phyloP scores from a whole-genome alignment of 805 yeast genomes.

The Saccharomycopsis oosterbeekiorum region DNA sequence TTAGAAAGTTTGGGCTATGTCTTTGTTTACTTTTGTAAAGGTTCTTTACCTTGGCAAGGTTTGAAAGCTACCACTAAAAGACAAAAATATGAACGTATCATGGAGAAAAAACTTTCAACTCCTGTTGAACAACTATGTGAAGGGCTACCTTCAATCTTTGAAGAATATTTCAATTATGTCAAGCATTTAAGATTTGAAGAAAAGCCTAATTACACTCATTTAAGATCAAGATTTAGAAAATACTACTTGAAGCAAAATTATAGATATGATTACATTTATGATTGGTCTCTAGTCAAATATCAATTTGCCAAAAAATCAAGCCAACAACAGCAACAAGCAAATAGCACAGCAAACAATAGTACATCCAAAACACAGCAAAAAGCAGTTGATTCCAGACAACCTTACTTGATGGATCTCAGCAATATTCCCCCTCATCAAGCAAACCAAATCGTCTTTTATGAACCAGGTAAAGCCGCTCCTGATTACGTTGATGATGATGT shows the following conservation, averaged over 20 bases:
- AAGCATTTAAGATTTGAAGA: conserved; percentile 90
- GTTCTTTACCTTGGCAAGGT: conserved; percentile 98
- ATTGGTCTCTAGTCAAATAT: conserved; percentile 88
- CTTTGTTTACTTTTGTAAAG: conserved; percentile 86
- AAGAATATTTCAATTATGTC: conserved; percentile 78
- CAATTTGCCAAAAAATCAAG: conserved; percentile 45
- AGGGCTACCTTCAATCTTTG: conserved; percentile 87
- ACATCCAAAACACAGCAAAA: conserved; percentile 23
- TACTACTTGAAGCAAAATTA: conserved; percentile 80
- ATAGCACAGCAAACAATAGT: neutral
- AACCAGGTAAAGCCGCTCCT: conserved; percentile 11
- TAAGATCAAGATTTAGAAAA: conserved; percentile 84
- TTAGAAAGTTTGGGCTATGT: conserved; percentile 92
- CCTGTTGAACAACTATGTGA: conserved; percentile 78
- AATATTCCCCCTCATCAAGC: conserved; percentile 17
- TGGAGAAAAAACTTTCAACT: conserved; percentile 90
- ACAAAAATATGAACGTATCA: conserved; percentile 91
- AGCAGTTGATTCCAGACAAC: conserved; percentile 7
- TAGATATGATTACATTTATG: conserved; percentile 88
- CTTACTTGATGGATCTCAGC: conserved; percentile 15
- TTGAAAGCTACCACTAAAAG: conserved; percentile 93
- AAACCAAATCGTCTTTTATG: conserved; percentile 18
- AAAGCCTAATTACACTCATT: conserved; percentile 86
- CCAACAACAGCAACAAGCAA: neutral
- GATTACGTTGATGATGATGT: neutral